Evolutionary conservation across 78 protist genomes (phyloP).

Genomic region (Guillardia theta): DNA sequence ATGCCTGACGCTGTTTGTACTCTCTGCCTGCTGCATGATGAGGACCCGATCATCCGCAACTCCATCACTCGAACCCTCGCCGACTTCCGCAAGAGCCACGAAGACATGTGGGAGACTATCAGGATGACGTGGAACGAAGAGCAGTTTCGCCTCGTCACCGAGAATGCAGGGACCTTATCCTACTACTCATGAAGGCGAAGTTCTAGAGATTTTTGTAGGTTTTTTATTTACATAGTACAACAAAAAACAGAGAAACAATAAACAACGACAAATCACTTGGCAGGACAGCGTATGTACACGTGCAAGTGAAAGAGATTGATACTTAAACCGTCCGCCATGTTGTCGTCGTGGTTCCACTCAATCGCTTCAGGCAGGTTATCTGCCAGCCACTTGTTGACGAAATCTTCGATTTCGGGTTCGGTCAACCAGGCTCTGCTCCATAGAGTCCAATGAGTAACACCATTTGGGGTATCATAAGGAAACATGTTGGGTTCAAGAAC

Average conservation of each 20-base stretch:
- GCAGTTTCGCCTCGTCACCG: background rate
- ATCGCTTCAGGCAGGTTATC: background rate
- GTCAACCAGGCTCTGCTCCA: background rate
- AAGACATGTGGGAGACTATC: background rate
- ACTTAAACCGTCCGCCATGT: conserved; percentile 28
- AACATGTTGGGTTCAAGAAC: conserved; percentile 28
- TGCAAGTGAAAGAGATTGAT: background rate
- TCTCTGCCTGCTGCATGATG: background rate
- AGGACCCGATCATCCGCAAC: conserved; percentile 6
- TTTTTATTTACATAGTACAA: background rate
- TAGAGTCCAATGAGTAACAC: conserved; percentile 7
- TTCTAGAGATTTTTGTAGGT: background rate
- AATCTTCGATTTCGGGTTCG: background rate
- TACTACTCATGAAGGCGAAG: conserved; percentile 11
- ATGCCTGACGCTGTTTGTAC: background rate
- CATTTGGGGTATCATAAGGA: background rate
- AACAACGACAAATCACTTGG: too few relatives aligned
- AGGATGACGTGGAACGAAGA: conserved; percentile 15
- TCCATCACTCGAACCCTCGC: background rate
- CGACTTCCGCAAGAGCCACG: conserved; percentile 27
- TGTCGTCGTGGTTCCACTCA: conserved; percentile 30
- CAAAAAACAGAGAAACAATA: background rate
- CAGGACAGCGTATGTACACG: conserved; percentile 1
- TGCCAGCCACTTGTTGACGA: background rate
- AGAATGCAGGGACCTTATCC: background rate